Evolutionary conservation across 768 basidiomycete species (phyloP).

Genomic region (Astraeus odoratus): DNA sequence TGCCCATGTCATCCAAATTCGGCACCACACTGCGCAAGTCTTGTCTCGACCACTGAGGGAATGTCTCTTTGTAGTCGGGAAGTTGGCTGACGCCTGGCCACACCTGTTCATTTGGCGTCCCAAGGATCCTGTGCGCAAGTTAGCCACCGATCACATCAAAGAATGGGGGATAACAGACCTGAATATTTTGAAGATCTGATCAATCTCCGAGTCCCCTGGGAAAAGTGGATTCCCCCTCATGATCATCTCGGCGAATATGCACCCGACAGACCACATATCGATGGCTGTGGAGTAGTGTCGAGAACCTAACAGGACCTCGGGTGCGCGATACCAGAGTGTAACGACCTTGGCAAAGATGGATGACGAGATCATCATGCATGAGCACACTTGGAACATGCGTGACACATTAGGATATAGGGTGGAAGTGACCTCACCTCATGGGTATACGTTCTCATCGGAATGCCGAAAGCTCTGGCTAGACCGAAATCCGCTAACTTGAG

Average conservation of each 20-base stretch:
- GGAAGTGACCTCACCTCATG: slow-evolving; percentile 65
- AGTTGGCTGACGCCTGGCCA: slow-evolving; percentile 89
- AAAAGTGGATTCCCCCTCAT: slow-evolving; percentile 88
- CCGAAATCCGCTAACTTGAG: slow-evolving; percentile 97
- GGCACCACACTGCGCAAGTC: slow-evolving; percentile 63
- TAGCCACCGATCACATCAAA: not conserved
- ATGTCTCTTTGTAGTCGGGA: slow-evolving; percentile 94
- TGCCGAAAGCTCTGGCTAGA: slow-evolving; percentile 93
- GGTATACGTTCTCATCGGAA: slow-evolving; percentile 98
- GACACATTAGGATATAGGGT: too few species aligned
- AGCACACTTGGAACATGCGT: too few species aligned
- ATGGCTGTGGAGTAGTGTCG: slow-evolving; percentile 96
- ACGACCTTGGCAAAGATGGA: slow-evolving; percentile 63
- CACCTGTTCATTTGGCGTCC: slow-evolving; percentile 83
- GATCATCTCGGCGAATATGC: slow-evolving; percentile 98
- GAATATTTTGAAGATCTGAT: slow-evolving; percentile 99
- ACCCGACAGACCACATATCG: slow-evolving; percentile 99
- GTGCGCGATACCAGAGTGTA: slow-evolving; percentile 98
- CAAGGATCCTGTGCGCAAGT: slow-evolving; percentile 62
- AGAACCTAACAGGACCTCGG: slow-evolving; percentile 92
- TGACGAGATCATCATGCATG: slow-evolving; percentile 6
- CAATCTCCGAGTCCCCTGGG: slow-evolving; percentile 99
- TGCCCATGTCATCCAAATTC: slow-evolving; percentile 66
- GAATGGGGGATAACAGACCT: slow-evolving; percentile 41
- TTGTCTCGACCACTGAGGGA: slow-evolving; percentile 89